A percentile compares a stretch with the other conserved stretches of the same genome.
These are phyloP conservation scores for Tetrahymena borealis DNA, from an alignment of 73 alveolate genomes.

Conservation along the genomic window DNA sequence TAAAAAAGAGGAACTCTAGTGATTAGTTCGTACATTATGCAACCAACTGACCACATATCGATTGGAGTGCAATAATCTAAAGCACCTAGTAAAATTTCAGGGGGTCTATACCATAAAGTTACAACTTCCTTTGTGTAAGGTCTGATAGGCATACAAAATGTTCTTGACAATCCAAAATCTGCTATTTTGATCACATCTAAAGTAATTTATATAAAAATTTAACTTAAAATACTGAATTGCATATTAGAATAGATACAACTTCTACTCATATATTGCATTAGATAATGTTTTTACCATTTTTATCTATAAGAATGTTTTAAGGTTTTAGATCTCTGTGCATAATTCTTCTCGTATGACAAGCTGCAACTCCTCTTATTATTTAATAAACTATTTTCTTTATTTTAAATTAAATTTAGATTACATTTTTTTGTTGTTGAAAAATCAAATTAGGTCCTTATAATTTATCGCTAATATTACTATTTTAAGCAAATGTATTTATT, in stretches of 20 bases:
- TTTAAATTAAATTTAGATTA: not conserved
- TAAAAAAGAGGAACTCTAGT: constrained; percentile 74
- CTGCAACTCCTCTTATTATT: constrained; percentile 68
- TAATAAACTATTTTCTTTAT: constrained; percentile 54
- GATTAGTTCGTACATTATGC: constrained; percentile 85
- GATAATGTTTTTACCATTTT: not conserved
- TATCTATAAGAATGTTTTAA: constrained; percentile 59
- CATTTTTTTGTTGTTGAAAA: too few relatives aligned
- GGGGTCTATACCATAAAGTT: constrained; percentile 94
- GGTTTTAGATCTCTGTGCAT: constrained; percentile 96
- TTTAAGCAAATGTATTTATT: not conserved
- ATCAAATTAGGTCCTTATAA: too few relatives aligned
- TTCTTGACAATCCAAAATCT: constrained; percentile 84
- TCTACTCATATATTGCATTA: not conserved
- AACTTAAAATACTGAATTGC: too few relatives aligned
- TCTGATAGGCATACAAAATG: constrained; percentile 58
- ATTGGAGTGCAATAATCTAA: constrained; percentile 70
- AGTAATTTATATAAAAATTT: too few relatives aligned
- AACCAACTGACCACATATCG: constrained; percentile 96
- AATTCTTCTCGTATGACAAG: constrained; percentile 86
- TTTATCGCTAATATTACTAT: not conserved
- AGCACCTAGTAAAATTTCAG: constrained; percentile 88
- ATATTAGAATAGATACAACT: not conserved
- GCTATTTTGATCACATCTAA: constrained; percentile 62
- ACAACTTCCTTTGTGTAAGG: constrained; percentile 79